These are phyloP conservation scores for Cercospora nicotianae DNA, from an alignment of 2,329 filamentous ascomycete genomes.

Conservation along the genomic window DNA sequence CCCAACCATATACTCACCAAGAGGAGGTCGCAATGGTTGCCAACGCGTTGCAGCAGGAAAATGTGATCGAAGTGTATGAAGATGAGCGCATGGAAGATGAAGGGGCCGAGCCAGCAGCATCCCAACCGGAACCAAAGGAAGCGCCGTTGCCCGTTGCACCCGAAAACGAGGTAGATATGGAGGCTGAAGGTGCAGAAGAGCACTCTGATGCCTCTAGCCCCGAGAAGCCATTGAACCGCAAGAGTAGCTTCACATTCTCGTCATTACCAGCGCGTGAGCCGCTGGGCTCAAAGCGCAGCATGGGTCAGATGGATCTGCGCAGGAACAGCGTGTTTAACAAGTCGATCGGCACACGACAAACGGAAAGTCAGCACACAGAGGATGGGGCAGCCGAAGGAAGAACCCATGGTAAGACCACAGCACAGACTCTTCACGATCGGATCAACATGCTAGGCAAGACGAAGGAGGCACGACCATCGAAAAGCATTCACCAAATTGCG, in stretches of 20 bases:
- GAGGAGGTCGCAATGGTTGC: conserved; percentile 21
- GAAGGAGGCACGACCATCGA: conserved; percentile 47
- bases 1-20: conserved; percentile 21
- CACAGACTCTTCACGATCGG: conserved; percentile 86
- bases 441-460: conserved; percentile 72
- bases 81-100: conserved; percentile 19
- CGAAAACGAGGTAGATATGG: conserved; percentile 41
- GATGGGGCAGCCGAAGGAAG: conserved; percentile 50
- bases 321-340: conserved; percentile 73
- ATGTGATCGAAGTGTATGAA: conserved; percentile 22
- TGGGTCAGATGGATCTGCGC: conserved; percentile 67
- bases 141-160: conserved; percentile 31
- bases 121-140: conserved; percentile 23
- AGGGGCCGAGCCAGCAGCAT: conserved; percentile 22
- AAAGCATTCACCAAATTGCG: conserved; percentile 39
- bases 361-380: conserved; percentile 57
- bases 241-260: conserved; percentile 94
- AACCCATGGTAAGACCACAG: conserved; percentile 83
- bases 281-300: conserved; percentile 77
- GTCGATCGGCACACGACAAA: conserved; percentile 68
- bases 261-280: conserved; percentile 89
- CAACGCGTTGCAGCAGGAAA: conserved; percentile 34
- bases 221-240: conserved; percentile 74
- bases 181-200: conserved; percentile 42
- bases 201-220: conserved; percentile 63